Evolutionary conservation across 306 rosid genomes (phyloP).

Genomic region (Delonix regia): DNA sequence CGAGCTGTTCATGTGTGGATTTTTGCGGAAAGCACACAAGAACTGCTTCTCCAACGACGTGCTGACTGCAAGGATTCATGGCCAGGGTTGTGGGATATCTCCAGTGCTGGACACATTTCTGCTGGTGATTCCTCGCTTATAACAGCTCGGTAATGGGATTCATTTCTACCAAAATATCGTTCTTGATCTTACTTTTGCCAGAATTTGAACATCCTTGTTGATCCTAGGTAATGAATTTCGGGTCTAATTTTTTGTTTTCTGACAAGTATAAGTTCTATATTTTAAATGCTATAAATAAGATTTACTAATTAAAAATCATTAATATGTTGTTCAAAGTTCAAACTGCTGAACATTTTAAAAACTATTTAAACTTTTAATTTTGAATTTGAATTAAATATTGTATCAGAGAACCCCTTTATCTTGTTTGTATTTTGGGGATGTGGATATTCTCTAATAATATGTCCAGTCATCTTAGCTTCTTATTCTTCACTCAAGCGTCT

Average conservation of each 20-base stretch:
- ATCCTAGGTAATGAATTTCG: neutral
- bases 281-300: neutral
- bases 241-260: neutral
- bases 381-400: neutral
- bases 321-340: neutral
- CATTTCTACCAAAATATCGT: neutral
- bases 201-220: neutral
- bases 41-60: slow-evolving; percentile 82
- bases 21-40: slow-evolving; percentile 76
- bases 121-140: slow-evolving; percentile 78
- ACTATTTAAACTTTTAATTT: neutral
- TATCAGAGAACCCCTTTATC: neutral
- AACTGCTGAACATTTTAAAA: neutral
- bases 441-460: neutral
- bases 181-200: slow-evolving; percentile 6
- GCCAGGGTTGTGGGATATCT: slow-evolving; percentile 91
- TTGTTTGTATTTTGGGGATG: neutral
- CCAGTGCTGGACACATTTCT: slow-evolving; percentile 92
- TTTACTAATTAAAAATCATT: neutral
- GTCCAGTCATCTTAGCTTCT: neutral
- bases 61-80: slow-evolving; percentile 85
- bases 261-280: neutral
- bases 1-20: slow-evolving; percentile 95
- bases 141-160: slow-evolving; percentile 68
- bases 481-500: neutral